These are phyloP conservation scores for Pythium guiyangense DNA, from an alignment of 352 stramenopile genomes.

Conservation along the genomic window DNA sequence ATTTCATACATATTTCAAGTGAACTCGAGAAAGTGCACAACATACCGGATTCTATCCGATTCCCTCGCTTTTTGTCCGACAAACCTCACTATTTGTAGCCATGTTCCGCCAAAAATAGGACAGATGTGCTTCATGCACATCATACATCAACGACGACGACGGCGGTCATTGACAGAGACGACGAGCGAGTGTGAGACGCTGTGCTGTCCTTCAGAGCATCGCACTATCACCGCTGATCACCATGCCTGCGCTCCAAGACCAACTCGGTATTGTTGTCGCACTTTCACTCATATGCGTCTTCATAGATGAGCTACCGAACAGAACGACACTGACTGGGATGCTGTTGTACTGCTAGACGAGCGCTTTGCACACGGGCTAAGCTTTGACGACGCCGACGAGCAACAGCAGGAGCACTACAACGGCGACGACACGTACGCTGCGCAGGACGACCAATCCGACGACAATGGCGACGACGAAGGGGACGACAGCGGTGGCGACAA, in stretches of 20 bases:
- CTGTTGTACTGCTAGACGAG: conserved; percentile 24
- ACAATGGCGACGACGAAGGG: conserved; percentile 2
- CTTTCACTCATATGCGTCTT: neutral
- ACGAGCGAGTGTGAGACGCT: too few species aligned
- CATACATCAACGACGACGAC: too few species aligned
- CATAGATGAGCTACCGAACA: neutral
- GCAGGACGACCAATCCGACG: conserved; percentile 4
- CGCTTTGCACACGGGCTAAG: conserved; percentile 33
- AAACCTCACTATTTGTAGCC: too few species aligned
- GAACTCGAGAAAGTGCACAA: too few species aligned
- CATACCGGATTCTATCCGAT: too few species aligned
- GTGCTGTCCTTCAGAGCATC: neutral
- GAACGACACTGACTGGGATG: neutral
- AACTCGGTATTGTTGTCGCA: conserved; percentile 28
- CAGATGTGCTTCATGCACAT: too few species aligned
- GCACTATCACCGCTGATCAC: neutral
- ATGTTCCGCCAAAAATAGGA: too few species aligned
- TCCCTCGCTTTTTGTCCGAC: too few species aligned
- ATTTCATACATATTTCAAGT: too few species aligned
- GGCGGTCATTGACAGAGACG: too few species aligned
- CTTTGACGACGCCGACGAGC: conserved; percentile 20
- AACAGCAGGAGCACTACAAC: conserved; percentile 20
- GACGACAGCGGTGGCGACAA: neutral
- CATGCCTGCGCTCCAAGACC: conserved; percentile 40
- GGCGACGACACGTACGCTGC: conserved; percentile 10